These are phyloP conservation scores for Trametes coccinea DNA, from an alignment of 768 basidiomycete species.

Conservation along the genomic window DNA sequence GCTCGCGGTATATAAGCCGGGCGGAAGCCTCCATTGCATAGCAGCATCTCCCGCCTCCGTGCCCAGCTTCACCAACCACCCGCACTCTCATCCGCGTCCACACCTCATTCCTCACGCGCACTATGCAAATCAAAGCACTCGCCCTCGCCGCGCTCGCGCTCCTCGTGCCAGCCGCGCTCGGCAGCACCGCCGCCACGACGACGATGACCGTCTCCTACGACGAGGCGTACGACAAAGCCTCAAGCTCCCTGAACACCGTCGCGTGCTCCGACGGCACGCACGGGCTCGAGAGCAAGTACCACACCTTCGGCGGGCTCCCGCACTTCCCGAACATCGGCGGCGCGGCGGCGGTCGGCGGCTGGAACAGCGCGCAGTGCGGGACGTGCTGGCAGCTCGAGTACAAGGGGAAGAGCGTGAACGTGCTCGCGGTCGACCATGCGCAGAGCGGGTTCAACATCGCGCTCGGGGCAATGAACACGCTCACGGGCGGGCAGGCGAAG, in stretches of 20 bases:
- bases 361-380: conserved; percentile 54
- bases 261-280: conserved; percentile 51
- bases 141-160: conserved; percentile 20
- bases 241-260: conserved; percentile 42
- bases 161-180: conserved; percentile 13
- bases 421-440: conserved; percentile 55
- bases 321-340: conserved; percentile 63
- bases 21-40: neutral
- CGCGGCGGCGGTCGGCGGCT: conserved; percentile 49
- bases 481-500: conserved; percentile 30
- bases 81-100: conserved; percentile 2
- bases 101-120: neutral
- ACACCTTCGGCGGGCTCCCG: conserved; percentile 51
- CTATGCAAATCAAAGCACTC: conserved; percentile 23
- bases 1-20: neutral
- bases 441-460: conserved; percentile 41
- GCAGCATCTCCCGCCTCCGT: neutral
- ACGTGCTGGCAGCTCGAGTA: conserved; percentile 62
- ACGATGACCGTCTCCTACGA: conserved; percentile 43
- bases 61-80: neutral
- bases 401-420: conserved; percentile 44
- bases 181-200: conserved; percentile 7
- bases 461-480: conserved; percentile 30
- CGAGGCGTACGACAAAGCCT: conserved; percentile 47
- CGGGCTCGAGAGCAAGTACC: conserved; percentile 37